phyloP scores from a whole-genome alignment of 2,329 filamentous ascomycete species.

The Thelonectria blattea region DNA sequence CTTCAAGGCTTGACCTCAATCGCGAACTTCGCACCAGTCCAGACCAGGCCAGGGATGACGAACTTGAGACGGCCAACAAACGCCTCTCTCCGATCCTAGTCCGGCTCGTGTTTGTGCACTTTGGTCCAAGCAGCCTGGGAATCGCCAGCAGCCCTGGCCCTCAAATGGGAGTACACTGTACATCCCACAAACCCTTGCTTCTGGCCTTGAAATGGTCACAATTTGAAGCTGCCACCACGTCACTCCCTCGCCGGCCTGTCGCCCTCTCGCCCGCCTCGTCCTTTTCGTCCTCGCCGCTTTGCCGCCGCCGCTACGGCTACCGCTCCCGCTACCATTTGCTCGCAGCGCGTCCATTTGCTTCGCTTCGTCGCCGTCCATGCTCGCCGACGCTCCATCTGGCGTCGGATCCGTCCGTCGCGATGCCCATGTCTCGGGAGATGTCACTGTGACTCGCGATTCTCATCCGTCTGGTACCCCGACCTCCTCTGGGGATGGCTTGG shows the following conservation, averaged over 20 bases:
- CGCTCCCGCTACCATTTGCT: background rate
- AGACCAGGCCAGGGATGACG: conserved; percentile 1
- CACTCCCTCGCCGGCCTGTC: background rate
- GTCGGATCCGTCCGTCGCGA: conserved; percentile 17
- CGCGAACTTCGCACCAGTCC: background rate
- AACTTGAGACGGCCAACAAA: background rate
- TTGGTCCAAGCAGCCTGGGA: background rate
- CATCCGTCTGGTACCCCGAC: conserved; percentile 1
- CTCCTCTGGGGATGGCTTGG: background rate
- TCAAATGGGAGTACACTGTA: background rate
- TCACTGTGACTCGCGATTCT: conserved; percentile 5
- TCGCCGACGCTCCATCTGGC: conserved; percentile 17
- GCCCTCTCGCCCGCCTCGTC: background rate
- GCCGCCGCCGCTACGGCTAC: conserved; percentile 7
- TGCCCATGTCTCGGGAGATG: conserved; percentile 10
- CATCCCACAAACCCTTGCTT: background rate
- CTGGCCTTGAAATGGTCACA: background rate
- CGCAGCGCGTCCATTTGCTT: conserved; percentile 1
- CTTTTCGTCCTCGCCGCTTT: background rate
- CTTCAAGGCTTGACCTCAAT: background rate
- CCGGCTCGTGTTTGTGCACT: background rate
- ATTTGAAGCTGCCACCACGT: conserved; percentile 1
- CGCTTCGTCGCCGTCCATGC: conserved; percentile 9
- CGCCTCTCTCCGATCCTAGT: conserved; percentile 3
- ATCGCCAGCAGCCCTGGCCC: background rate